phyloP scores from a whole-genome alignment of 2,329 filamentous ascomycete genomes.

The Colletotrichum scovillei region DNA sequence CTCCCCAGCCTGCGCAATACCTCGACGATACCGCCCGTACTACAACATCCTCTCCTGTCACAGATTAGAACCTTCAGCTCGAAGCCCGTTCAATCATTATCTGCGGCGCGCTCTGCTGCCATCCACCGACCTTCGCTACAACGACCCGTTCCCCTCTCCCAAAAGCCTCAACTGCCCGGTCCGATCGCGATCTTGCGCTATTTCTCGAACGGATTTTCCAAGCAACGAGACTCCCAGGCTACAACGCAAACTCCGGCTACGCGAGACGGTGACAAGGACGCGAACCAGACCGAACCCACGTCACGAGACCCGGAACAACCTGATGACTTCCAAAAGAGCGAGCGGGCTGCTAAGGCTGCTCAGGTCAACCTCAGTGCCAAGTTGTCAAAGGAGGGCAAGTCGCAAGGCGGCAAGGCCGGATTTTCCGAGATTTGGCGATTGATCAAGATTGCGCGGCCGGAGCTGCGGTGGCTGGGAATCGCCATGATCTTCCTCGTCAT shows the following conservation, averaged over 20 bases:
- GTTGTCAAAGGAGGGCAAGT: slow-evolving; percentile 83
- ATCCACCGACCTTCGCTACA: neutral
- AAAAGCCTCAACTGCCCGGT: neutral
- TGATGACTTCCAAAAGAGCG: slow-evolving; percentile 72
- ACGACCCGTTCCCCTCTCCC: neutral
- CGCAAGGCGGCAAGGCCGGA: slow-evolving; percentile 65
- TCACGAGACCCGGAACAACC: slow-evolving; percentile 46
- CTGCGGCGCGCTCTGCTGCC: neutral
- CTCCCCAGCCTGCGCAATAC: slow-evolving; percentile 35
- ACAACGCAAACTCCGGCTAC: neutral
- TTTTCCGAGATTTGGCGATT: slow-evolving; percentile 85
- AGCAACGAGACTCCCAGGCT: slow-evolving; percentile 38
- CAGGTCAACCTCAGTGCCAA: slow-evolving; percentile 91
- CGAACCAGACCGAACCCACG: slow-evolving; percentile 50
- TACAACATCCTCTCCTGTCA: slow-evolving; percentile 27
- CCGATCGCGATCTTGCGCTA: slow-evolving; percentile 39
- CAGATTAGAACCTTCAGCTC: slow-evolving; percentile 11
- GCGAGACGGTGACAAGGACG: neutral
- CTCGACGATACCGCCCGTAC: slow-evolving; percentile 16
- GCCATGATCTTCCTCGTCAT: slow-evolving; percentile 89
- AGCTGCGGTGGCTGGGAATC: slow-evolving; percentile 79
- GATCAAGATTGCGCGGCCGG: slow-evolving; percentile 88
- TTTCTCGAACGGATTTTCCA: slow-evolving; percentile 44
- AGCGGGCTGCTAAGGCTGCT: slow-evolving; percentile 86
- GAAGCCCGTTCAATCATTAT: neutral